Conservation (phyloP, 768 basidiomycete species). For the Boletus sp. region DNA sequence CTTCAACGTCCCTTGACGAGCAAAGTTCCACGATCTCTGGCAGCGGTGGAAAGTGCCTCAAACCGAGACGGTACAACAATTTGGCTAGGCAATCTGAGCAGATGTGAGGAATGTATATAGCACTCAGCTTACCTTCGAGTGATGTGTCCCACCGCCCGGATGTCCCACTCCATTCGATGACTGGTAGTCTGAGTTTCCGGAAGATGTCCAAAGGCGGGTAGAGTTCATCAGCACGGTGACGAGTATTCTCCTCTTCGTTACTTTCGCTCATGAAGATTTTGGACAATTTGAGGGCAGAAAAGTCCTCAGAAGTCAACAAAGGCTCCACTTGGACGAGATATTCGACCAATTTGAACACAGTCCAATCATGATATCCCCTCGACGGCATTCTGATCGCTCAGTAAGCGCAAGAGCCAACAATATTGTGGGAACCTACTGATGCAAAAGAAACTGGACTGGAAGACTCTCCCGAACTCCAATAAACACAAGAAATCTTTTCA, state of each 20-base stretch:
- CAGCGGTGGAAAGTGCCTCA: slow-evolving; percentile 64
- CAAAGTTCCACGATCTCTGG: slow-evolving; percentile 65
- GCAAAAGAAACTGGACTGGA: neutral
- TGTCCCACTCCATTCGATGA: slow-evolving; percentile 78
- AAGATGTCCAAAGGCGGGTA: slow-evolving; percentile 80
- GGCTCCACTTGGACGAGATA: neutral
- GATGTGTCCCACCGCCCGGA: slow-evolving; percentile 73
- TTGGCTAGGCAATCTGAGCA: slow-evolving; percentile 45
- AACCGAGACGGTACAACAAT: slow-evolving; percentile 67
- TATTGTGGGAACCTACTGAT: neutral
- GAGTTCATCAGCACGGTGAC: slow-evolving; percentile 64
- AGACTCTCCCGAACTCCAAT: neutral
- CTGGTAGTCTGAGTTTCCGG: slow-evolving; percentile 64
- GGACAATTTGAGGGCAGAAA: neutral
- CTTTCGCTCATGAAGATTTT: slow-evolving; percentile 22
- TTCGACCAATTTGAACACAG: neutral
- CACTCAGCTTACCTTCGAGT: slow-evolving; percentile 67
- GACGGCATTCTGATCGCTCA: neutral
- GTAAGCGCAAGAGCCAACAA: neutral
- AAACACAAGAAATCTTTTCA: neutral
- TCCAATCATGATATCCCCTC: too few species aligned
- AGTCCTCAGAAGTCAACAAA: neutral
- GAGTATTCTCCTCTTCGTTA: slow-evolving; percentile 33
- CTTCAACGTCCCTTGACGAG: slow-evolving; percentile 45
- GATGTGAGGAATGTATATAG: neutral